Conservation (phyloP, 768 basidiomycete genomes). For the Mycena maculata region DNA sequence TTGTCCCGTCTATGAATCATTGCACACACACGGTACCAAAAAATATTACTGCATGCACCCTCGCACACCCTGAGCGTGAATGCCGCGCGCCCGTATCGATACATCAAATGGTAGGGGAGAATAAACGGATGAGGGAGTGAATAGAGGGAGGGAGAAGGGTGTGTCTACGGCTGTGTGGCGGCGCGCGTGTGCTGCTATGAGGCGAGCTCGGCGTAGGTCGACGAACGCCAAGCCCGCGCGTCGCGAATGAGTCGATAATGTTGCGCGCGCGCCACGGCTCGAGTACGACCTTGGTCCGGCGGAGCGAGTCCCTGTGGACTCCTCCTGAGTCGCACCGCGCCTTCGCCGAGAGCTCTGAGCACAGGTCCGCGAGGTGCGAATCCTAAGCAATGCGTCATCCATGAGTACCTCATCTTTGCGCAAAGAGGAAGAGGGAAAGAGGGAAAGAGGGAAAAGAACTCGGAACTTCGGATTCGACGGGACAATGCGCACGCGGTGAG, state of each 20-base stretch:
- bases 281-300: constrained; percentile 85
- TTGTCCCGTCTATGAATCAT: constrained; percentile 18
- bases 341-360: constrained; percentile 82
- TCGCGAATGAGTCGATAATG: constrained; percentile 56
- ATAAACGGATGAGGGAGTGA: no score
- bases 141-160: background rate
- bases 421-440: constrained; percentile 13
- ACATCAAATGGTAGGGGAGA: constrained; percentile 19
- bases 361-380: constrained; percentile 82
- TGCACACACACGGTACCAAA: constrained; percentile 22
- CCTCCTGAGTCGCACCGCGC: constrained; percentile 87
- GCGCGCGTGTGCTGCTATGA: no score
- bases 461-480: constrained; percentile 81
- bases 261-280: constrained; percentile 64
- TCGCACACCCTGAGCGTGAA: background rate
- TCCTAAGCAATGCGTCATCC: constrained; percentile 67
- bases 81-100: constrained; percentile 15
- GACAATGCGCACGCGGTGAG: constrained; percentile 82
- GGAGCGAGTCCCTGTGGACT: no score
- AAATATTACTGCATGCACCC: no score
- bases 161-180: constrained; percentile 23
- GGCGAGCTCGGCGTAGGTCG: background rate
- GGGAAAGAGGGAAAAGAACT: constrained; percentile 54
- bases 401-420: constrained; percentile 20
- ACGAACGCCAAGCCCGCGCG: no score